Base-by-base conservation (phyloP, 306 rosid species). In the Begonia loranthoides region DNA sequence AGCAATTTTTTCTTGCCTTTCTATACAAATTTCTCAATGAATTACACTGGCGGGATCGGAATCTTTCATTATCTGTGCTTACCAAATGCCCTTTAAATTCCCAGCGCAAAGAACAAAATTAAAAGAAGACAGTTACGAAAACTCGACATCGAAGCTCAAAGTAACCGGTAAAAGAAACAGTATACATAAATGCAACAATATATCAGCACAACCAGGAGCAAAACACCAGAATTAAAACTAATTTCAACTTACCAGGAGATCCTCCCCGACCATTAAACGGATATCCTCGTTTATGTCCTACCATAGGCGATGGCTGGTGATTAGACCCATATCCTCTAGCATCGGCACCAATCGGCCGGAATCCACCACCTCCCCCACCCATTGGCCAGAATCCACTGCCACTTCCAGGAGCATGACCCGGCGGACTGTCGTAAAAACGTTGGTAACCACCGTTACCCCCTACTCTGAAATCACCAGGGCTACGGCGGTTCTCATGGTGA, bases 221-320 rank as follows among this genome's bases (percentile, higher is more conserved):
- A 28, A 7, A 28, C 36, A 28, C 36, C 36, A 28, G 36, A 28
- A 28, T 28, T 28, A 7, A 28, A 28, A n/a, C n/a, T n/a, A n/a
- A 28, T 28, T 8, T 3, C 36, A 12, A 44, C 54, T 51, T 40
- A 89, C 95, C 97, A 9, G 93, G 97, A 17, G 93, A 88, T 28
- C 72, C 68, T 28, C 77, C 87, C 0, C 77, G 79, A 17, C 67
- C 80, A 15, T 76, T 65, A 68, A 67, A 72, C 47, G 90, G 75
- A 63, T 73, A 73, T 49, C 79, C 93, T 46, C 97, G 87, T 62
- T 88, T 88, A 73, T 79, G 97, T 12, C 97, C 84, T 1, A 79
- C 70, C 17, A 84, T 62, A 9, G 73, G 79, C 6, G 75, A 76
- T 2, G 70, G 66, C 41, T 66, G 71, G 58, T 56, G 36, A 52